Evolutionary conservation across 2,329 filamentous ascomycete genomes (phyloP).

Genomic region (Chaetomium sp.): DNA sequence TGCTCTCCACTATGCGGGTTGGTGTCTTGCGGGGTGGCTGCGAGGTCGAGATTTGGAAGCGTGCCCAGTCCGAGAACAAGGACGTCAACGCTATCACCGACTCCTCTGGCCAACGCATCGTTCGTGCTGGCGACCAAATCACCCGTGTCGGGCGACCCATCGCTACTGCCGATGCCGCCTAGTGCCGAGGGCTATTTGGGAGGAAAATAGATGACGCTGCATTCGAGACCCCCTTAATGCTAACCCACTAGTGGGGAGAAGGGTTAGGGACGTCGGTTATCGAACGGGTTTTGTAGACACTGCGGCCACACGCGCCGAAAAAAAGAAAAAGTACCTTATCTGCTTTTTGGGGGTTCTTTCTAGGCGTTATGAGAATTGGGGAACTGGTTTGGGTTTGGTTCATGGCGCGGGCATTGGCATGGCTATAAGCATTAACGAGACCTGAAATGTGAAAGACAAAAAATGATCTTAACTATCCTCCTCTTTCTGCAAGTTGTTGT

Average conservation of each 20-base stretch:
- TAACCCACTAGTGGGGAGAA: too few species aligned
- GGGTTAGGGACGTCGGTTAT: neutral
- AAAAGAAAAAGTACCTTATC: neutral
- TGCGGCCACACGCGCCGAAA: neutral
- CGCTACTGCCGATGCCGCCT: slow-evolving; percentile 78
- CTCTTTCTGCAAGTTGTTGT: too few species aligned
- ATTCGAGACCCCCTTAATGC: neutral
- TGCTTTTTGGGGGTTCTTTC: neutral
- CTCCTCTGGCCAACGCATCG: slow-evolving; percentile 70
- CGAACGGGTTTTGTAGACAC: neutral
- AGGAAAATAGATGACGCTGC: neutral
- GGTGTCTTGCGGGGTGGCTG: slow-evolving; percentile 81
- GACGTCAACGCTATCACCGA: slow-evolving; percentile 76
- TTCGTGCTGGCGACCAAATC: slow-evolving; percentile 78
- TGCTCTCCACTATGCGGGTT: slow-evolving; percentile 80
- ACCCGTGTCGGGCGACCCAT: slow-evolving; percentile 77
- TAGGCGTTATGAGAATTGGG: slow-evolving; percentile 6
- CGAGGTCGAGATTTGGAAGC: slow-evolving; percentile 92
- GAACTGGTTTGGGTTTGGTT: neutral
- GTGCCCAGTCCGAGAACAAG: slow-evolving; percentile 76
- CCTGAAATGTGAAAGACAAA: neutral
- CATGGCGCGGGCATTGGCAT: slow-evolving; percentile 10
- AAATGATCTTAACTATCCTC: neutral
- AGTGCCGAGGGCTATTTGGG: slow-evolving; percentile 17
- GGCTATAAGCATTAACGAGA: slow-evolving; percentile 2